A percentile compares a stretch with the other conserved stretches of the same genome.
phyloP scores from a whole-genome alignment of 257 asterid species.

The Plantago ovata region DNA sequence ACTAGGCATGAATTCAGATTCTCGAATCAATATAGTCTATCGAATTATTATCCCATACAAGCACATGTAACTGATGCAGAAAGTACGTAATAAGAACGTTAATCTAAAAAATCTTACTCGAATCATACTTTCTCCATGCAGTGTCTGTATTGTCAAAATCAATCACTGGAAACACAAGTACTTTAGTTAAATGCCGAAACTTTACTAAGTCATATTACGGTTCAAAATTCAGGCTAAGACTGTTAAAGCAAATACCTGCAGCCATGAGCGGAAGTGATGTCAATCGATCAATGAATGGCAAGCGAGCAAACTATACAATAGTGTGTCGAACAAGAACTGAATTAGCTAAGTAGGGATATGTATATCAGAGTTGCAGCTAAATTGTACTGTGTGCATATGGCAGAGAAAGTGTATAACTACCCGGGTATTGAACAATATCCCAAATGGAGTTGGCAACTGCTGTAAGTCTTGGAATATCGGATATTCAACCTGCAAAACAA shows the following conservation, averaged over 20 bases:
- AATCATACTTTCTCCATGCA: slow-evolving; percentile 57
- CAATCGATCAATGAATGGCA: slow-evolving; percentile 47
- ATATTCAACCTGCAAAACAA: slow-evolving; percentile 44
- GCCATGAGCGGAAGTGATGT: slow-evolving; percentile 59
- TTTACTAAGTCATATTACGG: background rate
- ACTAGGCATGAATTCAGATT: slow-evolving; percentile 34
- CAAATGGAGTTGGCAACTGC: slow-evolving; percentile 56
- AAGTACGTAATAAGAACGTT: no score
- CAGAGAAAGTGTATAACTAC: no score
- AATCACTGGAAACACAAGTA: slow-evolving; percentile 44
- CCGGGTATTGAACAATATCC: slow-evolving; percentile 49
- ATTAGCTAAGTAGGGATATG: no score
- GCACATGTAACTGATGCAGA: no score
- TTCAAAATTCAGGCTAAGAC: slow-evolving; percentile 8
- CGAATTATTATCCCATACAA: no score
- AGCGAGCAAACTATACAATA: slow-evolving; percentile 43
- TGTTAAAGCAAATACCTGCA: slow-evolving; percentile 41
- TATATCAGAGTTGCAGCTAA: no score
- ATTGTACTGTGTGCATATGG: no score
- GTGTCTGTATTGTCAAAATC: slow-evolving; percentile 62
- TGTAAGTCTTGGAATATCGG: slow-evolving; percentile 48
- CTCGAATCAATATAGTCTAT: no score
- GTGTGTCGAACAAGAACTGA: no score
- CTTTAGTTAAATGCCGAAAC: background rate
- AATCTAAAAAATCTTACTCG: no score